Conservation (phyloP, 768 basidiomycete genomes). For the Collybiopsis luxurians region DNA sequence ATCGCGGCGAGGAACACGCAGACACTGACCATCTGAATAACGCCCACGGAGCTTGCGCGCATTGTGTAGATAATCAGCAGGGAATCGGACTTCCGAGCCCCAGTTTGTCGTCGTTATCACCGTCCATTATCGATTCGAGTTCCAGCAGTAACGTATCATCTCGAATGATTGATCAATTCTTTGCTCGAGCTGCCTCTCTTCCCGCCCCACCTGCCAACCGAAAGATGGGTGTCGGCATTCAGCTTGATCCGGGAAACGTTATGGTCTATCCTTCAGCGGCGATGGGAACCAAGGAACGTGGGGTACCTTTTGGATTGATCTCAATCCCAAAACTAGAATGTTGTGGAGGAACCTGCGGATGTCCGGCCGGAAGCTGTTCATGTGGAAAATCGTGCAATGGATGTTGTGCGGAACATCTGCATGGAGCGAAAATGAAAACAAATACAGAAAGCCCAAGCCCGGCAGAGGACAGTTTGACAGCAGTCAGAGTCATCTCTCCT, state of each 20-base stretch:
- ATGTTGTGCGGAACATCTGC: slow-evolving; percentile 39
- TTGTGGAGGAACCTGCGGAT: slow-evolving; percentile 60
- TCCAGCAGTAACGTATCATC: not conserved
- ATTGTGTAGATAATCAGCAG: slow-evolving; percentile 55
- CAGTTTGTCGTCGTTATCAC: slow-evolving; percentile 12
- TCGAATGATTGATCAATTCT: slow-evolving; percentile 56
- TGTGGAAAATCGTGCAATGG: slow-evolving; percentile 59
- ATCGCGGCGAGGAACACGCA: slow-evolving; percentile 53
- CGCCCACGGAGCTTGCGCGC: slow-evolving; percentile 49
- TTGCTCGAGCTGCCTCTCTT: slow-evolving; percentile 66
- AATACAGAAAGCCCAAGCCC: not conserved
- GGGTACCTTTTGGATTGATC: slow-evolving; percentile 46
- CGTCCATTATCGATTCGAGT: slow-evolving; percentile 1
- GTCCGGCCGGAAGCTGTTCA: slow-evolving; percentile 50
- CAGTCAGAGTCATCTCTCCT: not conserved
- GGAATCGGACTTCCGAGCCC: slow-evolving; percentile 42
- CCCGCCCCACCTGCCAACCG: slow-evolving; percentile 51
- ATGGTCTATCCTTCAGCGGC: slow-evolving; percentile 41
- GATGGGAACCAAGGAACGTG: slow-evolving; percentile 33
- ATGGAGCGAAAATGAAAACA: not conserved
- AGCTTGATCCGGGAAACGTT: slow-evolving; percentile 51
- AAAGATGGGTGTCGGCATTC: slow-evolving; percentile 33
- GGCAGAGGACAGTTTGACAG: not conserved
- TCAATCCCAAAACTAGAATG: slow-evolving; percentile 66
- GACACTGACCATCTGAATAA: slow-evolving; percentile 44